A percentile compares a stretch with the other conserved stretches of the same genome.
Evolutionary conservation across 2,329 filamentous ascomycete species (phyloP).

Genomic region (Colletotrichum sp.): DNA sequence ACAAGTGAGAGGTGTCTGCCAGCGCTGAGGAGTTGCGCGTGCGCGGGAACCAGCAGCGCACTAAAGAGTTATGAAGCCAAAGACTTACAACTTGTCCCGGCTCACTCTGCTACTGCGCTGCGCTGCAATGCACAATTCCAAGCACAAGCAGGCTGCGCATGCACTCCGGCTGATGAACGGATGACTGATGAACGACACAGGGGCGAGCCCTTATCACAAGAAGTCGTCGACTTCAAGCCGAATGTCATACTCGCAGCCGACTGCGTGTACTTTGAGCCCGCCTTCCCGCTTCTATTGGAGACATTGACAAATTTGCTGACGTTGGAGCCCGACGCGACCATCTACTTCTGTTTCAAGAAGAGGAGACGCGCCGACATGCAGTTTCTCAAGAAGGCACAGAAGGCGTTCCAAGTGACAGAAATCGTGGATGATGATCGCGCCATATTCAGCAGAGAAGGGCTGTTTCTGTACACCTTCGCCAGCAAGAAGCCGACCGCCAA

Average conservation of each 20-base stretch:
- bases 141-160: not conserved
- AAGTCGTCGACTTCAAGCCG: slow-evolving; percentile 63
- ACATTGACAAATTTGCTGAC: slow-evolving; percentile 79
- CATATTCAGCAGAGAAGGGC: slow-evolving; percentile 59
- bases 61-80: not conserved
- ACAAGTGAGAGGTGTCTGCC: not conserved
- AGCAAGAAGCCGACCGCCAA: slow-evolving; percentile 33
- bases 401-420: slow-evolving; percentile 68
- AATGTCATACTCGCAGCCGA: slow-evolving; percentile 92
- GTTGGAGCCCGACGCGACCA: slow-evolving; percentile 67
- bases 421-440: slow-evolving; percentile 65
- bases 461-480: slow-evolving; percentile 67
- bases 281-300: slow-evolving; percentile 84
- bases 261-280: slow-evolving; percentile 96
- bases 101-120: not conserved
- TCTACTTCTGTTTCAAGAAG: slow-evolving; percentile 95
- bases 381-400: slow-evolving; percentile 75
- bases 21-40: not conserved
- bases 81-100: not conserved
- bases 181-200: slow-evolving; percentile 38
- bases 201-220: slow-evolving; percentile 63
- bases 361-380: slow-evolving; percentile 80
- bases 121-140: not conserved
- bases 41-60: not conserved
- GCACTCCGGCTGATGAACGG: not conserved